phyloP scores from a whole-genome alignment of 257 asterid genomes.

The Salvia hispanica region DNA sequence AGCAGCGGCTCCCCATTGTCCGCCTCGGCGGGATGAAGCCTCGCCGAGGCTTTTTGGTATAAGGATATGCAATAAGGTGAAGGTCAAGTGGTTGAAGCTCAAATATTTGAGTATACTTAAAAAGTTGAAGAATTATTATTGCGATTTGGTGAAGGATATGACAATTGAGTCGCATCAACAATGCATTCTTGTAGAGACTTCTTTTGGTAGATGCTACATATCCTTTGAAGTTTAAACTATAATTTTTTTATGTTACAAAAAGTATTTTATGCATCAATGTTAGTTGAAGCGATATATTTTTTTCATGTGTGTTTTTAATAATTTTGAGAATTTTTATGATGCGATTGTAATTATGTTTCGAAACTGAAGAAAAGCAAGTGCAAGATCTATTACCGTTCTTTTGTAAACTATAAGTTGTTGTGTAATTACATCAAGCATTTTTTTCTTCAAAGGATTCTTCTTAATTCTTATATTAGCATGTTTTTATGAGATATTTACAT shows the following conservation, averaged over 20 bases:
- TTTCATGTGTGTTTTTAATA: background rate
- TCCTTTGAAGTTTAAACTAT: too few species aligned
- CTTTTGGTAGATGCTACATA: slow-evolving; percentile 63
- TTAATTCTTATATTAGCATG: too few species aligned
- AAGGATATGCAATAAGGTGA: slow-evolving; percentile 51
- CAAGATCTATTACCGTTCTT: too few species aligned
- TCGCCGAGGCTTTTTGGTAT: slow-evolving; percentile 50
- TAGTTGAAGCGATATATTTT: too few species aligned
- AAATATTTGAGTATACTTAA: slow-evolving; percentile 48
- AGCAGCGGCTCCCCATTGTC: slow-evolving; percentile 49
- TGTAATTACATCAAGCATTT: too few species aligned
- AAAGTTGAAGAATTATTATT: slow-evolving; percentile 50
- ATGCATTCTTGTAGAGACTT: slow-evolving; percentile 59
- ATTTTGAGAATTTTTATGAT: background rate
- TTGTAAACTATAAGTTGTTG: too few species aligned
- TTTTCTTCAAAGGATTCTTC: too few species aligned
- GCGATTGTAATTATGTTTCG: too few species aligned
- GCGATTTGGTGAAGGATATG: slow-evolving; percentile 43
- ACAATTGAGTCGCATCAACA: slow-evolving; percentile 60
- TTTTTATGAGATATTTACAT: too few species aligned
- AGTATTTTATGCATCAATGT: too few species aligned
- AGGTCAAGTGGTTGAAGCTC: slow-evolving; percentile 45
- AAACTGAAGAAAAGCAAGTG: too few species aligned
- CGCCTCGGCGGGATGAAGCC: slow-evolving; percentile 60
- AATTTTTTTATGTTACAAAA: too few species aligned